Conservation (phyloP, 2,329 filamentous ascomycete genomes). For the Trichoderma oligosporum region DNA sequence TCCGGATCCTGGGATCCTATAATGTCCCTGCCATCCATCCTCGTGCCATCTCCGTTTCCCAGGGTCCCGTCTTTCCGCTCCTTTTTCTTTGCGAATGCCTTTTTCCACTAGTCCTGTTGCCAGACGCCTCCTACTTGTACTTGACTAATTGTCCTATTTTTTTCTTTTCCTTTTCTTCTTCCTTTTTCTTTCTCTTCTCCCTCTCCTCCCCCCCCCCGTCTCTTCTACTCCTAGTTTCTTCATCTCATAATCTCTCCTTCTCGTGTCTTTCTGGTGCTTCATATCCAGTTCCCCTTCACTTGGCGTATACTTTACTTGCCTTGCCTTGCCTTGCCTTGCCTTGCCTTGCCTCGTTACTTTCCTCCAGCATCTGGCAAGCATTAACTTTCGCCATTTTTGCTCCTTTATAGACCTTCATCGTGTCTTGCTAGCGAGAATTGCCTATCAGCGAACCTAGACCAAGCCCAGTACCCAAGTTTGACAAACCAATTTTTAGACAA, state of each 20-base stretch:
- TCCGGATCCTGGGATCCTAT: slow-evolving; percentile 11
- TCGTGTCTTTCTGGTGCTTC: background rate
- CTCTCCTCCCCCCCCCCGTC: background rate
- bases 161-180: slow-evolving; percentile 12
- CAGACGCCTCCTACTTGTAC: slow-evolving; percentile 17
- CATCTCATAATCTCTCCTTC: background rate
- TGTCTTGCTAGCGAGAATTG: slow-evolving; percentile 9
- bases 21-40: slow-evolving; percentile 23
- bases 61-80: slow-evolving; percentile 18
- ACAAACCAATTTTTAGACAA: background rate
- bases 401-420: background rate
- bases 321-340: background rate
- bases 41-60: slow-evolving; percentile 21
- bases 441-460: background rate
- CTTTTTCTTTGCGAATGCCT: slow-evolving; percentile 17
- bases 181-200: slow-evolving; percentile 18
- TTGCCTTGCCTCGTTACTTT: background rate
- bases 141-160: slow-evolving; percentile 14
- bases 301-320: slow-evolving; percentile 1
- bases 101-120: slow-evolving; percentile 16
- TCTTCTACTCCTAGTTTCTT: background rate
- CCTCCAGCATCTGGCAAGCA: background rate
- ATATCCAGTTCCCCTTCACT: slow-evolving; percentile 9
- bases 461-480: background rate
- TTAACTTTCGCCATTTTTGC: background rate